Percentiles rank a stretch among this genome's conserved stretches.
phyloP scores from a whole-genome alignment of 257 asterid genomes.

The Solanum infundibuliforme region DNA sequence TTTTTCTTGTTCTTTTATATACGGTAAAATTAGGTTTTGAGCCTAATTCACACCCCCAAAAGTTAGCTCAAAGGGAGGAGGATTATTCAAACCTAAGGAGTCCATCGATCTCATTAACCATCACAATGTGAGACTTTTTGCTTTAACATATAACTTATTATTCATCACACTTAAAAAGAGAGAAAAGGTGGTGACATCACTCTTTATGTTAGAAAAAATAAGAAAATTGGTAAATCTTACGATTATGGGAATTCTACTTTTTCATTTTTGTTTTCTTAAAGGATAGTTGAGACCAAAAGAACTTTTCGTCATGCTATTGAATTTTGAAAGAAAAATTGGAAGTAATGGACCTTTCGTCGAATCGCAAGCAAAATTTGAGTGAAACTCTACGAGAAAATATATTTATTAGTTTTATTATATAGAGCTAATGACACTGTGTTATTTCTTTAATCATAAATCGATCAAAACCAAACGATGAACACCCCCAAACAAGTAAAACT shows the following conservation, averaged over 20 bases:
- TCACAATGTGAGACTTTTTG: no score
- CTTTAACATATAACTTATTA: background rate
- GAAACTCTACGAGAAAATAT: no score
- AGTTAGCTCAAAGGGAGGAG: no score
- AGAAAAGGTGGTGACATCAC: background rate
- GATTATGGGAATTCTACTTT: background rate
- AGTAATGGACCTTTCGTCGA: background rate
- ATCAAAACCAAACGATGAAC: background rate
- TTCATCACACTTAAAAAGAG: background rate
- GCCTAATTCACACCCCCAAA: no score
- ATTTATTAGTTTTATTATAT: no score
- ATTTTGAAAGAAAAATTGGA: background rate
- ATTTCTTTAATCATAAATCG: no score
- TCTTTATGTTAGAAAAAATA: background rate
- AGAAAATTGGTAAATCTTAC: background rate
- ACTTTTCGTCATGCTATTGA: background rate
- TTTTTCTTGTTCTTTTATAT: background rate
- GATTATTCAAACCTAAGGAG: no score
- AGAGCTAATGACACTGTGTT: no score
- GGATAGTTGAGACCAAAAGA: no score
- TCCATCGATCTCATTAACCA: no score
- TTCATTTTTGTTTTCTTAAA: background rate
- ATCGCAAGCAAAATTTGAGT: background rate
- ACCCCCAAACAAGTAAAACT: background rate
- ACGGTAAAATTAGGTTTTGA: no score